Percentiles rank a stretch among this genome's conserved stretches.
Conservation (phyloP, 805 yeast genomes). For the Ogataea ramenticola region DNA sequence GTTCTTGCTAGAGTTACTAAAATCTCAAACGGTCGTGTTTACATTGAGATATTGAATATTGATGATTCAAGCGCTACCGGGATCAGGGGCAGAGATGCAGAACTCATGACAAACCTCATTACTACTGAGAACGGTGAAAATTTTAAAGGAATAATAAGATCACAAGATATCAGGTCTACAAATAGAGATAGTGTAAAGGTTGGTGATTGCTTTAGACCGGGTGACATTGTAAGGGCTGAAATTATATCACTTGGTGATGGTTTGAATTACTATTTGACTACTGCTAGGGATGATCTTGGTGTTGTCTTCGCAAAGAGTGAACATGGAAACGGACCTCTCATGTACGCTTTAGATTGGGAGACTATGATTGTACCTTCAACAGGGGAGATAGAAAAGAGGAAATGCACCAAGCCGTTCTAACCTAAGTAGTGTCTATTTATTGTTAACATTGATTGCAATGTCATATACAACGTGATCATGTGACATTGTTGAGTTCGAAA, state of each 20-base stretch:
- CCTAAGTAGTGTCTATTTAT: neutral
- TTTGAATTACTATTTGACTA: constrained; percentile 76
- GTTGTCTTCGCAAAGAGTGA: constrained; percentile 80
- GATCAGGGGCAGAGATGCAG: constrained; percentile 38
- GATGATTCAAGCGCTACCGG: constrained; percentile 50
- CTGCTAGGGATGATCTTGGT: constrained; percentile 88
- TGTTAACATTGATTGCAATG: too few relatives aligned
- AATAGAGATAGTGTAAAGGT: constrained; percentile 84
- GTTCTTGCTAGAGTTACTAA: constrained; percentile 72
- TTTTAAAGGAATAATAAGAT: constrained; percentile 77
- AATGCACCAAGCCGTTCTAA: constrained; percentile 84
- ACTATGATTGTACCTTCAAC: constrained; percentile 77
- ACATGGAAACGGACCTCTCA: constrained; percentile 60
- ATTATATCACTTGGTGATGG: constrained; percentile 93
- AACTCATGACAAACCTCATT: constrained; percentile 27
- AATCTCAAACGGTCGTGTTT: constrained; percentile 62
- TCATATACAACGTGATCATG: too few relatives aligned
- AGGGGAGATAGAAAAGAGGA: constrained; percentile 71
- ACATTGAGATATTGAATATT: constrained; percentile 57
- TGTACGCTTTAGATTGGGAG: constrained; percentile 95
- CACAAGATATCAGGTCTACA: constrained; percentile 85
- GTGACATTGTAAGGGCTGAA: constrained; percentile 83
- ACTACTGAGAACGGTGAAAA: constrained; percentile 78
- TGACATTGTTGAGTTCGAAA: neutral
- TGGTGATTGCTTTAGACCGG: constrained; percentile 76